phyloP scores from a whole-genome alignment of 2,329 filamentous ascomycete species.

The Phaeosphaeria sp. region DNA sequence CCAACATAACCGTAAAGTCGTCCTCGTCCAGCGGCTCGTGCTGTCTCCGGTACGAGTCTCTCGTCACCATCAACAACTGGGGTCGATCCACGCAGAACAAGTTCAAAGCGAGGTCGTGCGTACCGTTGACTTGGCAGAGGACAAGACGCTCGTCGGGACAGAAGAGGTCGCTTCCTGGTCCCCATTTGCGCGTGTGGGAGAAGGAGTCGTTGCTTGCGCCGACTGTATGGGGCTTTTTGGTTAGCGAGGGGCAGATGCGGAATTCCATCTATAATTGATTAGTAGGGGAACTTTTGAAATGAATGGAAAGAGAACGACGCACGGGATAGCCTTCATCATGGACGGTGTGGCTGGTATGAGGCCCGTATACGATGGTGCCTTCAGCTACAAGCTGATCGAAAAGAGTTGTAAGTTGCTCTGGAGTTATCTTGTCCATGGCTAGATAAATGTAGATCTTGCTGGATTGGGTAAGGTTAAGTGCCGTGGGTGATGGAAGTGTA shows the following conservation, averaged over 20 bases:
- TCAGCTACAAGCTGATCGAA: conserved; percentile 38
- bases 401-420: conserved; percentile 16
- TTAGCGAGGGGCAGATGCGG: conserved; percentile 36
- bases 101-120: conserved; percentile 57
- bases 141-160: conserved; percentile 53
- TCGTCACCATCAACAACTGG: conserved; percentile 57
- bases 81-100: conserved; percentile 58
- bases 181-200: conserved; percentile 31
- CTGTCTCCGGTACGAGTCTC: conserved; percentile 56
- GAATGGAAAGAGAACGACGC: neutral
- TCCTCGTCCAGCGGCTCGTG: conserved; percentile 49
- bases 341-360: conserved; percentile 21
- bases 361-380: conserved; percentile 30
- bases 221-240: conserved; percentile 38
- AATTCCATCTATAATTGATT: conserved; percentile 34
- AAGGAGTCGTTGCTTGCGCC: conserved; percentile 26
- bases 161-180: conserved; percentile 50
- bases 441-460: neutral
- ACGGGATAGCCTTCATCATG: conserved; percentile 38
- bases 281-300: neutral
- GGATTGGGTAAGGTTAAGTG: neutral
- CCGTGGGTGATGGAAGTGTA: neutral
- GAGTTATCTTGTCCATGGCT: conserved; percentile 18
- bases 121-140: conserved; percentile 48
- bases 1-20: conserved; percentile 51